A percentile compares a stretch with the other conserved stretches of the same genome.
These are phyloP conservation scores for Globisporangium nunn DNA, from an alignment of 352 stramenopile species.

Conservation along the genomic window DNA sequence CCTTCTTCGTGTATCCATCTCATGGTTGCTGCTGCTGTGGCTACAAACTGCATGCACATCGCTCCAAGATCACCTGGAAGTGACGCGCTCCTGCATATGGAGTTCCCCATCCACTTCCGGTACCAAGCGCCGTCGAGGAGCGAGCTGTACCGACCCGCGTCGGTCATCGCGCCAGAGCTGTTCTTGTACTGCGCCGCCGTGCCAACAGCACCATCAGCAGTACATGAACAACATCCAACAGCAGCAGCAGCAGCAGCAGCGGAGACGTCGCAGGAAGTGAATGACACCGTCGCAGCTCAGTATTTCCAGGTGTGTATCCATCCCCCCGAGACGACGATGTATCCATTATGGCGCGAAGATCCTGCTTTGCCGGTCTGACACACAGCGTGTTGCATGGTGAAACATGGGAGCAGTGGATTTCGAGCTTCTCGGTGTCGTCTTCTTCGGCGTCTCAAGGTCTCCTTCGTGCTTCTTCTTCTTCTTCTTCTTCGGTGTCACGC, in stretches of 20 bases:
- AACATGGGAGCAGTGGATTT: not conserved
- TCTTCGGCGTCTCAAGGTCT: not conserved
- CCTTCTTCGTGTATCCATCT: too few relatives aligned
- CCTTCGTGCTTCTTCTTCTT: not conserved
- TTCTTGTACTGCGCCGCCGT: constrained; percentile 27
- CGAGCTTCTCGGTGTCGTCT: not conserved
- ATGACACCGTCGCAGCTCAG: not conserved
- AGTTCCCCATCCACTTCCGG: constrained; percentile 56
- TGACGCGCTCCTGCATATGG: constrained; percentile 13
- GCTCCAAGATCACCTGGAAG: not conserved
- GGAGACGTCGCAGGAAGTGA: not conserved
- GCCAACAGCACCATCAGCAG: not conserved
- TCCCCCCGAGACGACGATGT: not conserved
- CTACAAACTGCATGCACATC: not conserved
- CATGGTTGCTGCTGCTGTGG: not conserved
- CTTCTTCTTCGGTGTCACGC: not conserved
- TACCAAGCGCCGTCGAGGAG: constrained; percentile 46
- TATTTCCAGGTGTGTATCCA: constrained; percentile 2
- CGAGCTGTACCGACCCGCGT: constrained; percentile 27
- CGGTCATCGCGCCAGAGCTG: constrained; percentile 34
- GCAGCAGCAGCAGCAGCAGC: not conserved
- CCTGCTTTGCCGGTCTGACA: not conserved
- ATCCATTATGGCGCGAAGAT: constrained; percentile 2
- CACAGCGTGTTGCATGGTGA: not conserved
- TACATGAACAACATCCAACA: not conserved